Base-by-base conservation (phyloP, 495 filamentous ascomycete species). In the Aspergillus indologenus region DNA sequence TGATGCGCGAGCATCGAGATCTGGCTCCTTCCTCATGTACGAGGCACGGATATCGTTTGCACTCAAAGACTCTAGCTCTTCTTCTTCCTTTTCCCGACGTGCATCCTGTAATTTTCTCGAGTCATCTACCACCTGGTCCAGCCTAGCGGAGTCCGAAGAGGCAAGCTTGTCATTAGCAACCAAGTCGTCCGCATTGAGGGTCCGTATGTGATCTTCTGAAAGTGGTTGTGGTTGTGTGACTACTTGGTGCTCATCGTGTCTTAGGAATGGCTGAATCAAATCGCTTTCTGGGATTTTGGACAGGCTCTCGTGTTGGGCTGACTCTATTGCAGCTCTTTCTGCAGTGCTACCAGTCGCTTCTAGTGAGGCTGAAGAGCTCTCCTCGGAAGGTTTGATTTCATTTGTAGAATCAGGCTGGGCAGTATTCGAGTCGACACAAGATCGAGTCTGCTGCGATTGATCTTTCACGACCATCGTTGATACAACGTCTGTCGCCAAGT, bases 1-100 rank as follows among this genome's bases (percentile, higher is more conserved):
- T 29, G 72, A 40, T 40, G 12, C 12, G 5, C 12, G 34, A 15
- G 34, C 12, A 2, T 40, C 12, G 7, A 40, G 5, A 40, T 40
- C 34, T 2, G 34, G 5, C 2, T 40, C 34, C 5, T 6, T 60
- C 23, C 62, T 71, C 0, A 68, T 56, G 20, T 71, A 64, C 46
- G 70, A 69, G 45, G 79, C 70, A 43, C 79, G 74, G 45, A 84
- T 78, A 57, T 83, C 81, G 56, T 70, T 81, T 3, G 81, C 72
- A 47, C 74, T 61, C 48, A 83, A 61, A 14, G 73, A 53, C 43
- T 76, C 75, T 42, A 83, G 50, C 49, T 82, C 73, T 6, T 80
- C 73, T 6, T 80, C 77, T 15, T 60, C 53, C 52, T 56, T 47
- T 14, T 64, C 26, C 3, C 34, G 34, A 51, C 50, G n/a, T 21